Evolutionary conservation across 2,329 filamentous ascomycete species (phyloP).

Genomic region (Fusarium tanahbumbuense): DNA sequence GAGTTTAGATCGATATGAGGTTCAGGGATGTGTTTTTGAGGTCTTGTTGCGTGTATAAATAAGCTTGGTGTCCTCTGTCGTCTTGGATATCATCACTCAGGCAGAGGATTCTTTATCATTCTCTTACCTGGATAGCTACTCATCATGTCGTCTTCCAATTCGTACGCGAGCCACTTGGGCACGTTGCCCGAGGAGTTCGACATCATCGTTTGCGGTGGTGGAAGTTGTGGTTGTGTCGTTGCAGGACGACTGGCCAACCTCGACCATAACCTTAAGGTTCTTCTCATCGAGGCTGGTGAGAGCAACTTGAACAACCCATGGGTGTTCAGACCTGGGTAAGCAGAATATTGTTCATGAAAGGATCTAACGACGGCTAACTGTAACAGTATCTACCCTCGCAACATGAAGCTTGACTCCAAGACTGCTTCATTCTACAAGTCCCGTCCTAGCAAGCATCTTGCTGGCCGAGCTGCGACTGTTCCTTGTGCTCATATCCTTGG

Average conservation of each 20-base stretch:
- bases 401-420: constrained; percentile 84
- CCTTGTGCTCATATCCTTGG: constrained; percentile 79
- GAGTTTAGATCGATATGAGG: constrained; percentile 6
- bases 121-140: constrained; percentile 6
- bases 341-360: rapidly evolving
- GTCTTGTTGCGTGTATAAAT: constrained; percentile 21
- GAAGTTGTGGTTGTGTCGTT: constrained; percentile 72
- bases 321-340: constrained; percentile 74
- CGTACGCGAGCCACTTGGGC: constrained; percentile 33
- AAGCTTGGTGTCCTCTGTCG: not conserved
- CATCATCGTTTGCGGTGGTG: constrained; percentile 82
- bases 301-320: constrained; percentile 82
- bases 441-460: constrained; percentile 77
- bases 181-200: constrained; percentile 79
- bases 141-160: constrained; percentile 38
- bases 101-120: not conserved
- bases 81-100: not conserved
- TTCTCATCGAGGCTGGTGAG: constrained; percentile 78
- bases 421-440: constrained; percentile 86
- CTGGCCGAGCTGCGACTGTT: constrained; percentile 77
- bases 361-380: rapidly evolving
- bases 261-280: constrained; percentile 77
- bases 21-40: not conserved
- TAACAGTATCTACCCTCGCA: constrained; percentile 72
- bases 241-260: constrained; percentile 76